Percentiles rank a stretch among this genome's conserved stretches.
phyloP scores from a whole-genome alignment of 2,329 filamentous ascomycete species.

The Aspergillus sp. region DNA sequence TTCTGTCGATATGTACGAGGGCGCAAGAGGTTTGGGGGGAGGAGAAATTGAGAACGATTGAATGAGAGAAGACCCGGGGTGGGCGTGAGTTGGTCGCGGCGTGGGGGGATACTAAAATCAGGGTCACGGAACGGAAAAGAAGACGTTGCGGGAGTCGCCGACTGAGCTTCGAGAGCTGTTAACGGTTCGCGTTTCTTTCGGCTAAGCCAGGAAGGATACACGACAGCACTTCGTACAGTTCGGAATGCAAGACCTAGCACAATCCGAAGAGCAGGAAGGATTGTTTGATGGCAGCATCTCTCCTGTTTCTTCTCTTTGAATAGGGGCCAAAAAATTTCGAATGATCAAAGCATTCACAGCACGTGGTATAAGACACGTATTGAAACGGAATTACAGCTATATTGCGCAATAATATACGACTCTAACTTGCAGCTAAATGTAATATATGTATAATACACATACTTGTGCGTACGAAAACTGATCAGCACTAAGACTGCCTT shows the following conservation, averaged over 20 bases:
- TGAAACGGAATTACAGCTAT: neutral
- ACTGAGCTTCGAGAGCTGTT: constrained; percentile 8
- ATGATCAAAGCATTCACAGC: neutral
- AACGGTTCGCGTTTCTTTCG: constrained; percentile 2
- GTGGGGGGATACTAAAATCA: constrained; percentile 6
- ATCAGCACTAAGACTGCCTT: neutral
- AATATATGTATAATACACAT: neutral
- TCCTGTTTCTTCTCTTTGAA: neutral
- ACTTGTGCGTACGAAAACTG: neutral
- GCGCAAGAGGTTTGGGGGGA: neutral
- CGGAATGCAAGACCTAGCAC: neutral
- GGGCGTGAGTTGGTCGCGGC: neutral
- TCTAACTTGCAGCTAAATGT: neutral
- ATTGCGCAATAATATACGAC: neutral
- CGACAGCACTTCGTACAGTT: neutral
- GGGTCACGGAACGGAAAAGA: constrained; percentile 15
- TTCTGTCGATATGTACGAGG: constrained; percentile 15
- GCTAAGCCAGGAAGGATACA: neutral
- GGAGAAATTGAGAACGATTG: neutral
- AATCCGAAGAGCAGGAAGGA: neutral
- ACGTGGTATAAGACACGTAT: constrained; percentile 5
- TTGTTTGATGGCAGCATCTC: neutral
- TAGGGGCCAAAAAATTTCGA: constrained; percentile 4
- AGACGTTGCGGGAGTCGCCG: constrained; percentile 13
- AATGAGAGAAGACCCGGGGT: neutral